These are phyloP conservation scores for Phytophthora brassicae DNA, from an alignment of 352 stramenopile species.

Conservation along the genomic window DNA sequence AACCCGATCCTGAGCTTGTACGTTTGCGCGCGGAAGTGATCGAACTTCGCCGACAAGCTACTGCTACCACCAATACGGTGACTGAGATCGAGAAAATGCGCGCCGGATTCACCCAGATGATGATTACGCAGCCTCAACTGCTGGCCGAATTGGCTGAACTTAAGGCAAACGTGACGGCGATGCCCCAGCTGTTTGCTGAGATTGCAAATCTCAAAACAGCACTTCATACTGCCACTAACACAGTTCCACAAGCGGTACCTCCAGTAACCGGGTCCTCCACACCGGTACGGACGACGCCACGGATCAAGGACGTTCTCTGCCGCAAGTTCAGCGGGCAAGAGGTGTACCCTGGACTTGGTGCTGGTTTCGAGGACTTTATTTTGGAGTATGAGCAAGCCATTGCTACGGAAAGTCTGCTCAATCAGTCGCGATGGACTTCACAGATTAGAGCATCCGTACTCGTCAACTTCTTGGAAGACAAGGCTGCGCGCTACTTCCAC, in stretches of 20 bases:
- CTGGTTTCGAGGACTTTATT: slow-evolving; percentile 18
- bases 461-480: slow-evolving; percentile 11
- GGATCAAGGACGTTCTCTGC: slow-evolving; percentile 8
- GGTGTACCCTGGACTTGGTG: slow-evolving; percentile 9
- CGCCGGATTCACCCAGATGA: not conserved
- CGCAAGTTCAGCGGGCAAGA: slow-evolving; percentile 14
- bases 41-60: not conserved
- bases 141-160: slow-evolving; percentile 1
- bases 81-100: not conserved
- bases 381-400: slow-evolving; percentile 15
- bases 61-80: not conserved
- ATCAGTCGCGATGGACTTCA: slow-evolving; percentile 4
- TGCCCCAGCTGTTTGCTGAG: slow-evolving; percentile 1
- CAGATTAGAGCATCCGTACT: slow-evolving; percentile 12
- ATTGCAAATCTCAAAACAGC: not conserved
- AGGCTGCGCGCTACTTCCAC: slow-evolving; percentile 8
- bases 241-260: not conserved
- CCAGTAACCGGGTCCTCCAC: not conserved
- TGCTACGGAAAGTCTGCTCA: slow-evolving; percentile 1
- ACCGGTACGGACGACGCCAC: not conserved
- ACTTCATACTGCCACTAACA: not conserved
- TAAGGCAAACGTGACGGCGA: not conserved
- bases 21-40: not conserved
- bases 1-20: not conserved
- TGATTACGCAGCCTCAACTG: not conserved